Percentiles rank a stretch among this genome's conserved stretches.
These are phyloP conservation scores for Fusarium sp. DNA, from an alignment of 2,329 filamentous ascomycete species.

Conservation along the genomic window DNA sequence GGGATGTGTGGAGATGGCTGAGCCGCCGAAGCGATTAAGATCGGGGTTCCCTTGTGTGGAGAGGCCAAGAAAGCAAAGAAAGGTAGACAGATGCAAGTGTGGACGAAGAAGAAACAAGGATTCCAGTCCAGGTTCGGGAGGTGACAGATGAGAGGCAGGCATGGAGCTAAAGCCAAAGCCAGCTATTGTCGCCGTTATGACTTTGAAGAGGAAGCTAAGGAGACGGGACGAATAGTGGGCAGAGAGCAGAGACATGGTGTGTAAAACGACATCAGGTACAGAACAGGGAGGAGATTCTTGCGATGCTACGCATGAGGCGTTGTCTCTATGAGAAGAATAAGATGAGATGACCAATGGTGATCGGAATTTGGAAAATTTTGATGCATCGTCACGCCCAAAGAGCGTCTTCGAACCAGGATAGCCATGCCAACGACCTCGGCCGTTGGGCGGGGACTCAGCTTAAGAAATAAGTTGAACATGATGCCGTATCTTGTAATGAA, in stretches of 20 bases:
- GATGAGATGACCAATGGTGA: neutral
- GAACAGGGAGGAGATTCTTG: slow-evolving; percentile 14
- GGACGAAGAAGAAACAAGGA: slow-evolving; percentile 33
- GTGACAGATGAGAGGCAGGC: slow-evolving; percentile 17
- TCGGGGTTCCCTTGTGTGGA: slow-evolving; percentile 32
- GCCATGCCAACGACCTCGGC: neutral
- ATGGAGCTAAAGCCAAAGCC: slow-evolving; percentile 1
- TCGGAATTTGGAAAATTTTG: neutral
- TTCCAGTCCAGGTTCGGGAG: slow-evolving; percentile 24
- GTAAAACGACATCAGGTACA: slow-evolving; percentile 42
- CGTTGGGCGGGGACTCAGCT: slow-evolving; percentile 3
- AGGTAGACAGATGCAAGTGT: slow-evolving; percentile 22
- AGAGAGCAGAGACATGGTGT: slow-evolving; percentile 41
- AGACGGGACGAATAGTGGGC: slow-evolving; percentile 33
- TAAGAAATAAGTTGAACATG: slow-evolving; percentile 25
- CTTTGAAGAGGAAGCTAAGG: slow-evolving; percentile 7
- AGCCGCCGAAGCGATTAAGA: slow-evolving; percentile 24
- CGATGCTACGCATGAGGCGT: slow-evolving; percentile 21
- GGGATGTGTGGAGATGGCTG: slow-evolving; percentile 31
- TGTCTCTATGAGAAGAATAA: neutral
- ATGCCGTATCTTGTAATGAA: slow-evolving; percentile 7
- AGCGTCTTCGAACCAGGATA: neutral
- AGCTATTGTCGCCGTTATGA: slow-evolving; percentile 1
- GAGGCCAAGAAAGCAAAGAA: slow-evolving; percentile 11
- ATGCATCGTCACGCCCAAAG: neutral